A percentile compares a stretch with the other conserved stretches of the same genome.
Conservation (phyloP, 495 filamentous ascomycete species). For the Thozetella sp. region DNA sequence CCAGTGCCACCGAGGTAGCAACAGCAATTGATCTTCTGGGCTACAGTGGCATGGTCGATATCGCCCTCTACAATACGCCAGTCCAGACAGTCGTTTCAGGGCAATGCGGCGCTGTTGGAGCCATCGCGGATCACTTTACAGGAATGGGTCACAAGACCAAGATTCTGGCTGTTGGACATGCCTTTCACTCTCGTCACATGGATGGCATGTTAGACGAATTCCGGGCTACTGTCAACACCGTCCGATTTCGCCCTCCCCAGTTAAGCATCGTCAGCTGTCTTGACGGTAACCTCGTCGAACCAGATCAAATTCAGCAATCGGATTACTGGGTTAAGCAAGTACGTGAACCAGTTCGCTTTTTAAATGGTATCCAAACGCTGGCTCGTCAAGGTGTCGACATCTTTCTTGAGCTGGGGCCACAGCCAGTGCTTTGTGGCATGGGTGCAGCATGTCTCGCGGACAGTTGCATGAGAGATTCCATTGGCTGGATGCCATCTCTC, state of each 20-base stretch:
- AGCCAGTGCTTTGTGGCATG: conserved; percentile 18
- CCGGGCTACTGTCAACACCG: conserved; percentile 16
- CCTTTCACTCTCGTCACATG: conserved; percentile 29
- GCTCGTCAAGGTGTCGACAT: conserved; percentile 15
- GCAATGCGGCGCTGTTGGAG: conserved; percentile 16
- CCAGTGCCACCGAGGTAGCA: conserved; percentile 13
- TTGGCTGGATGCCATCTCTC: conserved; percentile 22
- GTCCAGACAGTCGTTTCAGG: conserved; percentile 28
- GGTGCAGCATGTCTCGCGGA: conserved; percentile 18
- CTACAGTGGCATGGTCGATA: conserved; percentile 10
- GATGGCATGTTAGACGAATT: conserved; percentile 23
- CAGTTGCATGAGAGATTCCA: background rate
- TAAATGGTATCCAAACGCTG: conserved; percentile 21
- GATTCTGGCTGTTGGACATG: conserved; percentile 14
- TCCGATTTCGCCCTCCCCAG: conserved; percentile 19
- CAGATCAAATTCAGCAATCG: conserved; percentile 20
- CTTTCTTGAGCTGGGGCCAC: conserved; percentile 31
- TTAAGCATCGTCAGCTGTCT: conserved; percentile 25
- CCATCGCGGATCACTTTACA: conserved; percentile 12
- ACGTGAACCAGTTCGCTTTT: conserved; percentile 25
- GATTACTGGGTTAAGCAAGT: conserved; percentile 28
- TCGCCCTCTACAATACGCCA: conserved; percentile 23
- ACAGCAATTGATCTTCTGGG: conserved; percentile 13
- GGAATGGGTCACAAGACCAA: conserved; percentile 20
- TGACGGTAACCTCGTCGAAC: conserved; percentile 19